phyloP scores from a whole-genome alignment of 495 filamentous ascomycete species.

The Xylaria venustula region DNA sequence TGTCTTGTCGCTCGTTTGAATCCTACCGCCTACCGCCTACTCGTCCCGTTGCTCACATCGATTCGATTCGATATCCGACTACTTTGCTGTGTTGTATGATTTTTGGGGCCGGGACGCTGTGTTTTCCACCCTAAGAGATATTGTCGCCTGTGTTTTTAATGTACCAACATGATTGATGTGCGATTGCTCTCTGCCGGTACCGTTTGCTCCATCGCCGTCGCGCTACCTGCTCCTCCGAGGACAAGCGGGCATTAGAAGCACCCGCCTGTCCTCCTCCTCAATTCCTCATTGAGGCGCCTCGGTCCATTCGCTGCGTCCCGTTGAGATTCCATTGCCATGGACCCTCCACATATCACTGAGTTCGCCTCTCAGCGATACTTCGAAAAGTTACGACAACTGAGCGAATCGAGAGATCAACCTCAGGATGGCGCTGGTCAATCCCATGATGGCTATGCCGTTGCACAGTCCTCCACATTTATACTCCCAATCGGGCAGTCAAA shows the following conservation, averaged over 20 bases:
- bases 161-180: slow-evolving; percentile 50
- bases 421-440: slow-evolving; percentile 20
- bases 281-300: slow-evolving; percentile 21
- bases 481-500: slow-evolving; percentile 39
- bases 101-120: slow-evolving; percentile 2
- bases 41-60: no score
- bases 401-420: slow-evolving; percentile 27
- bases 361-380: slow-evolving; percentile 58
- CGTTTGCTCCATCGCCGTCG: slow-evolving; percentile 26
- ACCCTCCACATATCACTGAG: slow-evolving; percentile 54
- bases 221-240: slow-evolving; percentile 36
- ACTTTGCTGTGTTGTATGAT: not conserved
- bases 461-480: slow-evolving; percentile 36
- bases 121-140: slow-evolving; percentile 4
- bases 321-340: slow-evolving; percentile 34
- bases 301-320: slow-evolving; percentile 4
- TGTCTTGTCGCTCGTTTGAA: slow-evolving; percentile 23
- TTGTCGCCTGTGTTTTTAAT: slow-evolving; percentile 22
- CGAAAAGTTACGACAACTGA: slow-evolving; percentile 46
- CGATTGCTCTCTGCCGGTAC: slow-evolving; percentile 32
- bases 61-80: slow-evolving; percentile 6
- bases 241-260: slow-evolving; percentile 29
- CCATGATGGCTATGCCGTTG: slow-evolving; percentile 20
- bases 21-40: not conserved
- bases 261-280: slow-evolving; percentile 24